Evolutionary conservation across 495 filamentous ascomycete genomes (phyloP), one percentile per base, ranked within the genome.

Genomic region (Jackrogersella multiformis): DNA sequence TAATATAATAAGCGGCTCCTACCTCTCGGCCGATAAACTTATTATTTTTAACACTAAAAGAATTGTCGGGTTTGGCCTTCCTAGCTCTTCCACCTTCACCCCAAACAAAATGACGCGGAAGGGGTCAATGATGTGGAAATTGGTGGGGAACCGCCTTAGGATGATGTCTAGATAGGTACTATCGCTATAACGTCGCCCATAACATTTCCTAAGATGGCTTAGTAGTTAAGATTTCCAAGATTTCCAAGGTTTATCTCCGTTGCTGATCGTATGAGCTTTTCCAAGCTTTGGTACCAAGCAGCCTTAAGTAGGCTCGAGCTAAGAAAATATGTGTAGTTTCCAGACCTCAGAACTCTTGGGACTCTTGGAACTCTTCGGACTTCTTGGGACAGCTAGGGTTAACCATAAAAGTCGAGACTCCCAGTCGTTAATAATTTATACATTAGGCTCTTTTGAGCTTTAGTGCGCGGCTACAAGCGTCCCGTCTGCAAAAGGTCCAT

Each of bases 401-500:
- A 51, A 59, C 49, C 58, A 55, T 30, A 54, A 15, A 30, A 59
- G 57, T 66, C 67, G 55, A 21, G 61, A 70, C 56, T 62, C 52
- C 24, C 34, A 56, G 56, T 57, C 61, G 15, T 66, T 54, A 70
- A 65, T 62, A 57, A 61, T 32, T 6, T 55, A 49, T 21, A 57
- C 35, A 61, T 57, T 61, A 65, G 56, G 56, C 54, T 60, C 42
- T 52, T 64, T 65, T 41, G 23, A 34, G 55, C 48, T 32, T 61
- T 70, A 58, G 67, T 66, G 61, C 45, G 56, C 67, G 67, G 67
- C 56, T 66, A 15, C 46, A 58, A 35, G 56, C 57, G 61, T 62
- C 56, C 53, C 61, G 61, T 28, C 67, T 62, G 67, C 67, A 70
- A 70, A 70, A 70, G 67, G 61, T 65, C 67, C 67, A 70, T 70